A percentile compares a stretch with the other conserved stretches of the same genome.
These are phyloP conservation scores for Populus tomentosa DNA, from an alignment of 441 rosid genomes.

Conservation along the genomic window DNA sequence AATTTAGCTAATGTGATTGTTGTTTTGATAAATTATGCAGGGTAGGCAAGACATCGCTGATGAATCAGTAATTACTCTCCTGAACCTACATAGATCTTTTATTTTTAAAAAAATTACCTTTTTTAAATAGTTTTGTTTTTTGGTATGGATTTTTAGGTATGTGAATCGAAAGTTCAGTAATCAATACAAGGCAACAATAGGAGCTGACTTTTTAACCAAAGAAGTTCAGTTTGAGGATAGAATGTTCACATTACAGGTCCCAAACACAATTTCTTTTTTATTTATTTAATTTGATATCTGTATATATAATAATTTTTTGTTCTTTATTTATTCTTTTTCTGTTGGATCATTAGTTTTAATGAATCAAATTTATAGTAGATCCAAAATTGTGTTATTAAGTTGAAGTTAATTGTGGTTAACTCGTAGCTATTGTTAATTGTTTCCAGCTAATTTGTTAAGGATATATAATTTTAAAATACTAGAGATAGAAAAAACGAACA, in stretches of 20 bases:
- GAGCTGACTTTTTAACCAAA: constrained; percentile 36
- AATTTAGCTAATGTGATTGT: neutral
- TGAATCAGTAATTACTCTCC: constrained; percentile 63
- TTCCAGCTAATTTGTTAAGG: neutral
- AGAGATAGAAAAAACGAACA: neutral
- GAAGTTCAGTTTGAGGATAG: constrained; percentile 88
- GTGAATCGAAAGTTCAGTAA: constrained; percentile 89
- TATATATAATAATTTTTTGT: neutral
- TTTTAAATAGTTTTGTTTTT: neutral
- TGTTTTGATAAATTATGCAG: constrained; percentile 23
- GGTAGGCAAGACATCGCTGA: constrained; percentile 88
- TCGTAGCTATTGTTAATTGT: neutral
- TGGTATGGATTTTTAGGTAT: constrained; percentile 37
- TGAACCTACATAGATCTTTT: constrained; percentile 12
- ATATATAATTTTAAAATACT: too few species aligned
- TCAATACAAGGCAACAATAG: constrained; percentile 64
- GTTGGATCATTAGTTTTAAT: neutral
- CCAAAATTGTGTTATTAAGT: neutral
- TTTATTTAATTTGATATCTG: neutral
- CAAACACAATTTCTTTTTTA: neutral
- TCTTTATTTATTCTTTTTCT: too few species aligned
- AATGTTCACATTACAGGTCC: constrained; percentile 81
- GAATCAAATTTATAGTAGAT: too few species aligned
- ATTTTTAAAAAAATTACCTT: neutral
- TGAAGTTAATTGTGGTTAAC: neutral